These are phyloP conservation scores for Neopestalotiopsis sp. DNA, from an alignment of 2,329 filamentous ascomycete genomes.

Conservation along the genomic window DNA sequence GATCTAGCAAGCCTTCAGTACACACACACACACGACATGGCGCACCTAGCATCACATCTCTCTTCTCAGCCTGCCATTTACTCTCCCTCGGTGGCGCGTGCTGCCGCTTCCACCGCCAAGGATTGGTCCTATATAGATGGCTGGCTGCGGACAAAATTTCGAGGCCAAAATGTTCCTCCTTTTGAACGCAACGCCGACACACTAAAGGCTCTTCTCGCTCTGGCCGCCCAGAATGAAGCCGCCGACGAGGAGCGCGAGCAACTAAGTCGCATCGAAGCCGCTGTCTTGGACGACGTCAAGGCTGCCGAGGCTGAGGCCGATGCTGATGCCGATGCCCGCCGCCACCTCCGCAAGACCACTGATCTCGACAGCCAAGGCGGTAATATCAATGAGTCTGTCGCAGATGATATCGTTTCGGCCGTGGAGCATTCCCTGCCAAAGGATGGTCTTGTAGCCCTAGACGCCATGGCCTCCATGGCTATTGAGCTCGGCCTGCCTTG, in stretches of 20 bases:
- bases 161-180: constrained; percentile 64
- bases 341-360: too few relatives aligned
- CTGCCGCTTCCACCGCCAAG: constrained; percentile 81
- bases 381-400: constrained; percentile 22
- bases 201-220: constrained; percentile 73
- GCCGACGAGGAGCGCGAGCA: constrained; percentile 73
- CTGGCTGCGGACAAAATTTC: constrained; percentile 77
- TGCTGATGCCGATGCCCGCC: background rate
- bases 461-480: constrained; percentile 61
- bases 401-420: constrained; percentile 53
- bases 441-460: constrained; percentile 61
- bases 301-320: constrained; percentile 29
- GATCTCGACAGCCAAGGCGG: too few relatives aligned
- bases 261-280: constrained; percentile 62
- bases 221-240: constrained; percentile 78
- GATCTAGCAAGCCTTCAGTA: too few relatives aligned
- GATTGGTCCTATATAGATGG: constrained; percentile 89
- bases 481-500: constrained; percentile 55
- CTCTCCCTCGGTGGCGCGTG: constrained; percentile 72
- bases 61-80: constrained; percentile 59
- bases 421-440: constrained; percentile 60
- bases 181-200: constrained; percentile 92
- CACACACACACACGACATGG: constrained; percentile 33
- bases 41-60: constrained; percentile 36
- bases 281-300: constrained; percentile 60